Percentiles rank a stretch among this genome's conserved stretches.
Conservation (phyloP, 345 rosid species). For the Gossypium ekmanianum region DNA sequence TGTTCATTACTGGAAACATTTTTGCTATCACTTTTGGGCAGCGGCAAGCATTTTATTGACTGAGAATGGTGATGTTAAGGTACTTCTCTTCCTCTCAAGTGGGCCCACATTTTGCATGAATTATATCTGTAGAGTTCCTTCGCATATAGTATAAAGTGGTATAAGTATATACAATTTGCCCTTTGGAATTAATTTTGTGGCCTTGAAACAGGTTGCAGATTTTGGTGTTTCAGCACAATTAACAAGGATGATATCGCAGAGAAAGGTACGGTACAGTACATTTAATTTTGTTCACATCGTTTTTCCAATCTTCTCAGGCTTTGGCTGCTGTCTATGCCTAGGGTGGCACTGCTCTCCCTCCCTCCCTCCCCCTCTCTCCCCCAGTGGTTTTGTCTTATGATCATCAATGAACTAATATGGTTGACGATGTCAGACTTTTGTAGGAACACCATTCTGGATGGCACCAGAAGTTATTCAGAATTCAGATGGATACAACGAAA, state of each 20-base stretch:
- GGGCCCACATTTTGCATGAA: background rate
- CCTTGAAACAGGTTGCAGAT: slow-evolving; percentile 83
- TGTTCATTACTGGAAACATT: slow-evolving; percentile 29
- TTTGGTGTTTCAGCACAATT: slow-evolving; percentile 99
- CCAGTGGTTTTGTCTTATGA: slow-evolving; percentile 1
- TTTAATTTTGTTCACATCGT: slow-evolving; percentile 16
- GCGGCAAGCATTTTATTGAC: slow-evolving; percentile 93
- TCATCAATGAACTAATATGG: slow-evolving; percentile 35
- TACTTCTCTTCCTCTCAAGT: slow-evolving; percentile 27
- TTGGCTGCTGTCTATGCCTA: background rate
- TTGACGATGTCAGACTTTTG: slow-evolving; percentile 78
- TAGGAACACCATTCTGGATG: slow-evolving; percentile 99
- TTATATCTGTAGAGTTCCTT: slow-evolving; percentile 11
- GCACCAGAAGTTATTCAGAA: slow-evolving; percentile 99
- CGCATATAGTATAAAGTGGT: slow-evolving; percentile 9
- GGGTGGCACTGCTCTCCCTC: background rate
- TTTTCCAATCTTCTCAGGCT: background rate
- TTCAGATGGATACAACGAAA: slow-evolving; percentile 94
- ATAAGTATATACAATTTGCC: slow-evolving; percentile 13
- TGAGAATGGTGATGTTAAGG: slow-evolving; percentile 99
- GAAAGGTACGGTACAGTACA: slow-evolving; percentile 81
- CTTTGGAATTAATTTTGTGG: slow-evolving; percentile 25
- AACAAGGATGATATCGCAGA: slow-evolving; percentile 97
- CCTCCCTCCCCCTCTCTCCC: background rate
- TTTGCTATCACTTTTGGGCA: slow-evolving; percentile 40